Evolutionary conservation across 768 basidiomycete species (phyloP).

Genomic region (Panus rudis): DNA sequence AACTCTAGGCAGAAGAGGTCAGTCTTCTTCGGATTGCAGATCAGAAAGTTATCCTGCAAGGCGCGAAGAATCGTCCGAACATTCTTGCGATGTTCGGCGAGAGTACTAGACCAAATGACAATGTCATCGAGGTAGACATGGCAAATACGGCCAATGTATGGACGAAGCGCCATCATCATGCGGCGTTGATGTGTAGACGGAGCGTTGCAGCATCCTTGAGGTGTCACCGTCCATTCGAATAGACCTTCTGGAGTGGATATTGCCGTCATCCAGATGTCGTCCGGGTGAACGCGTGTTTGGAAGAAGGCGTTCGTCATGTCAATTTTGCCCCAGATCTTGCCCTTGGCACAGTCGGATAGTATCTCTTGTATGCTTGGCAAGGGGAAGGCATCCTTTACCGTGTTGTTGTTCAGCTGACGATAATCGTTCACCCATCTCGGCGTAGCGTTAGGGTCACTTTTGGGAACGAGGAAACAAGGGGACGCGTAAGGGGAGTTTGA

Average conservation of each 20-base stretch:
- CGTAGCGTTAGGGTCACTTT: conserved; percentile 22
- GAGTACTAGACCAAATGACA: background rate
- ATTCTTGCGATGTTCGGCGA: conserved; percentile 27
- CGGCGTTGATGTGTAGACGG: conserved; percentile 12
- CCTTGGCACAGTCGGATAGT: conserved; percentile 27
- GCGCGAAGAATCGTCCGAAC: conserved; percentile 24
- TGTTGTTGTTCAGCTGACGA: conserved; percentile 12
- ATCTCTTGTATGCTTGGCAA: conserved; percentile 15
- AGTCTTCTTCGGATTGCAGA: conserved; percentile 25
- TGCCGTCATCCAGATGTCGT: conserved; percentile 31
- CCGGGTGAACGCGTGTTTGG: conserved; percentile 26
- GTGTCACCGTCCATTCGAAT: conserved; percentile 28
- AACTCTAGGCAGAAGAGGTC: conserved; percentile 16
- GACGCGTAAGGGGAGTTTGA: conserved; percentile 25
- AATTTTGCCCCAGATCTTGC: conserved; percentile 28
- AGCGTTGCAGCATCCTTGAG: conserved; percentile 19
- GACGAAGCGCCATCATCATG: conserved; percentile 10
- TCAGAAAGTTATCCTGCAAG: conserved; percentile 22
- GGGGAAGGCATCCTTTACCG: conserved; percentile 9
- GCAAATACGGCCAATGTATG: conserved; percentile 6
- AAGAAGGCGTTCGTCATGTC: conserved; percentile 38
- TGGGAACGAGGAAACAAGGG: conserved; percentile 33
- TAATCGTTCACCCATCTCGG: conserved; percentile 20
- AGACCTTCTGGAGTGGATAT: conserved; percentile 29
- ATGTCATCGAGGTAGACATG: conserved; percentile 16